Evolutionary conservation across 1,139 yeast species (phyloP), one percentile per base, ranked within the genome.

Genomic region (Komagataea norvegica): DNA sequence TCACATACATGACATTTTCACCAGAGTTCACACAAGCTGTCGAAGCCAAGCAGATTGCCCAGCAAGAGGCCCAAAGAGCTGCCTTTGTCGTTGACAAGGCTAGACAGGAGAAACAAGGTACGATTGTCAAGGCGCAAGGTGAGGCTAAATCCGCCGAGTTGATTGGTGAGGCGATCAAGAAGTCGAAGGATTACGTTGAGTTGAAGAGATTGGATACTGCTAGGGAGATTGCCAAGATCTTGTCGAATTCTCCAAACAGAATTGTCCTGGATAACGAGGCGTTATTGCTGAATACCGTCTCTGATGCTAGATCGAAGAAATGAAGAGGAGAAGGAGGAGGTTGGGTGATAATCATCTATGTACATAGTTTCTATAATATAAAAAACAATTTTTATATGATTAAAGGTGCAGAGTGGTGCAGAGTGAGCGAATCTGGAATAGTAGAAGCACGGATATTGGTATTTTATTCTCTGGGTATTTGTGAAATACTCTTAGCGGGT

Each of bases 1-100:
- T 89, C 58, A 91, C 97, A 3, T 85, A 69, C 56, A 93, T 91
- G 96, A 86, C 96, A 2, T 91, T 91, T 63, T 85, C 95, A 4
- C 99, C 99, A 19, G 98, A 91, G 64, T 91, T 91, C 64, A 89
- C 97, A 38, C 80, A 83, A 33, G 98, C 99, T 3, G 99, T 91
- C 37, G 99, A 91, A 67, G 95, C 96, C 43, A 91, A 91, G 67
- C 98, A 91, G 68, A 91, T 91, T 62, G 98, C 99, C 25, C 98
- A 93, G 65, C 99, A 91, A 68, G 98, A 91, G 61, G 97, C 98
- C 21, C 96, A 91, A 67, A 79, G 95, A 62, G 97, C 98, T 11
- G 96, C 97, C 0, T 93, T 89, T 52, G 72, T 91, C 36, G 98
- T 91, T 38, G 98, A 91, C 63, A 86, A 89, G 59, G 98, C 99